Percentiles rank a stretch among this genome's conserved stretches.
Conservation (phyloP, 2,329 filamentous ascomycete genomes). For the Botrytis galanthina region DNA sequence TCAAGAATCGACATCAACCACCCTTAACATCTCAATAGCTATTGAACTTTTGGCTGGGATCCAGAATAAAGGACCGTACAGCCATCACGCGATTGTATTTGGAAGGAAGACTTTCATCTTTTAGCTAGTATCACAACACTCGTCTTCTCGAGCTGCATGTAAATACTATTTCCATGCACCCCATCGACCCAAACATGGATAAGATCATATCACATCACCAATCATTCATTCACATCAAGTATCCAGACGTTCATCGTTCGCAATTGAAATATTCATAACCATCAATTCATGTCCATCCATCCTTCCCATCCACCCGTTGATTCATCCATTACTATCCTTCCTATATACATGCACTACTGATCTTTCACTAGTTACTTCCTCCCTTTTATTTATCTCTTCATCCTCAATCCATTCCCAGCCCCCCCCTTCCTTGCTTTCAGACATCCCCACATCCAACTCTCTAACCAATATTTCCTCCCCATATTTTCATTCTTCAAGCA, state of each 20-base stretch:
- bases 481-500: neutral
- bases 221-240: neutral
- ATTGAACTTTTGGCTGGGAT: too few species aligned
- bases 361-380: neutral
- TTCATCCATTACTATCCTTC: conserved; percentile 12
- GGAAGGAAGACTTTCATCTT: neutral
- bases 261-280: conserved; percentile 5
- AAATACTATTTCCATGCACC: neutral
- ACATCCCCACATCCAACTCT: neutral
- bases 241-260: neutral
- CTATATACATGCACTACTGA: conserved; percentile 8
- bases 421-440: neutral
- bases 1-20: too few species aligned
- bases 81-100: neutral
- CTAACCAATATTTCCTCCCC: neutral
- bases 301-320: neutral
- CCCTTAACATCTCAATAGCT: too few species aligned
- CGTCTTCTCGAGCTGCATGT: neutral
- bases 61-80: too few species aligned
- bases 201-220: too few species aligned
- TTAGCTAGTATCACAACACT: neutral
- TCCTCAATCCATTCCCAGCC: neutral
- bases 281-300: conserved; percentile 4
- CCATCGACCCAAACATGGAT: neutral
- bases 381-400: neutral